Evolutionary conservation across 73 alveolate species (phyloP), one percentile per base, ranked within the genome.

Genomic region (Loxodes magnus): DNA sequence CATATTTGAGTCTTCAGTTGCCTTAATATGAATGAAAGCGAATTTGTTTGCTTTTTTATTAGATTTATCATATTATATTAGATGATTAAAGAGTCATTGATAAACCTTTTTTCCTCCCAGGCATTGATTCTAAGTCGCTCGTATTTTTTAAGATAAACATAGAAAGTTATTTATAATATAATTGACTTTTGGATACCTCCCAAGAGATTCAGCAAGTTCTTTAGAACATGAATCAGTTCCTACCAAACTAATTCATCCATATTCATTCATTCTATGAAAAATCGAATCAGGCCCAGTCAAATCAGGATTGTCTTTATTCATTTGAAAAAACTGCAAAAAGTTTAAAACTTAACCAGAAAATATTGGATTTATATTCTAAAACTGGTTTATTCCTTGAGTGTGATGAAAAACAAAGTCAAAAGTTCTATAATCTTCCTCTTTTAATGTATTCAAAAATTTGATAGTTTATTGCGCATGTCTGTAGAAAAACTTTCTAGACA

Each of bases 31-130:
- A 24, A 46, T 46, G 26, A 25, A 41, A 22, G 59, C 59, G 15
- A 37, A 46, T 46, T 46, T 46, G 34, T 46, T 46, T 25, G 27
- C 17, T 23, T 41, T 41, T 46, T 46, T 37, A 46, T 46, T 25
- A 10, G 22, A 12, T 19, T 10, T 6, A 10, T 12, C 26, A 24
- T 10, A 46, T 24, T 46, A 41, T 7, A 10, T n/a, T n/a, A 41
- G 22, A 2, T 46, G 27, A 24, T 46, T 46, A n/a, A 46, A 46
- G 1, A 19, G 7, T n/a, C 27, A 46, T 25, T n/a, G 27, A 46
- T 46, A 41, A 22, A 41, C 22, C 15, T 46, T 46, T 22, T 46
- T n/a, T 17, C 10, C 17, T 12, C 59, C 59, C 10, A 46, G 22
- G 2, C 59, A 46, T 0, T n/a, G 50, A 24, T 46, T 41, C 7